These are phyloP conservation scores for Aspergillus fumigatiaffinis DNA, from an alignment of 2,329 filamentous ascomycete species.

Conservation along the genomic window DNA sequence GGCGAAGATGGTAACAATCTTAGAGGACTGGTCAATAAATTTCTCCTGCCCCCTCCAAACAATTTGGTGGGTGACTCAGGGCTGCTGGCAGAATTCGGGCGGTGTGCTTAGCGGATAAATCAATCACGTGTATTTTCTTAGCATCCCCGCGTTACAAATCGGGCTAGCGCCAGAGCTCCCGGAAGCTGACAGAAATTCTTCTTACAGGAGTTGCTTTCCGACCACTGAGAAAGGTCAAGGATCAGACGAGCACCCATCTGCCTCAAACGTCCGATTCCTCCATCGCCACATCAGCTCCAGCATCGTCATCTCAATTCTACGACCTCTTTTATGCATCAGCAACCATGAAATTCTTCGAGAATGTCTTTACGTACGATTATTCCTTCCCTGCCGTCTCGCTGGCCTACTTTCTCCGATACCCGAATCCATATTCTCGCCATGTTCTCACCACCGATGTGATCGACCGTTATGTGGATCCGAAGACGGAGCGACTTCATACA, in stretches of 20 bases:
- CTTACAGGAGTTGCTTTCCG: slow-evolving; percentile 9
- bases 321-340: slow-evolving; percentile 16
- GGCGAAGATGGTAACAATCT: neutral
- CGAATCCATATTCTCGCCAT: slow-evolving; percentile 63
- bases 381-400: slow-evolving; percentile 63
- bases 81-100: neutral
- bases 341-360: slow-evolving; percentile 53
- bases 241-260: slow-evolving; percentile 13
- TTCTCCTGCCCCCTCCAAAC: neutral
- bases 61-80: neutral
- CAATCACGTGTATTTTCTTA: slow-evolving; percentile 9
- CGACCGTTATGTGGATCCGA: slow-evolving; percentile 57
- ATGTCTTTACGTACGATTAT: slow-evolving; percentile 60
- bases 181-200: slow-evolving; percentile 20
- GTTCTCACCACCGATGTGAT: slow-evolving; percentile 65
- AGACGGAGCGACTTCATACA: slow-evolving; percentile 58
- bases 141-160: slow-evolving; percentile 19
- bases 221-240: slow-evolving; percentile 13
- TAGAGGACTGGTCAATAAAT: neutral
- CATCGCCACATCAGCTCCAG: slow-evolving; percentile 6
- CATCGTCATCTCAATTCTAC: neutral
- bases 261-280: slow-evolving; percentile 3
- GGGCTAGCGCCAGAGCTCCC: slow-evolving; percentile 12
- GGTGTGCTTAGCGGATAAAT: neutral
- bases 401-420: slow-evolving; percentile 66